These are phyloP conservation scores for Boletus smithii DNA, from an alignment of 1,284 basidiomycete species.

Conservation along the genomic window DNA sequence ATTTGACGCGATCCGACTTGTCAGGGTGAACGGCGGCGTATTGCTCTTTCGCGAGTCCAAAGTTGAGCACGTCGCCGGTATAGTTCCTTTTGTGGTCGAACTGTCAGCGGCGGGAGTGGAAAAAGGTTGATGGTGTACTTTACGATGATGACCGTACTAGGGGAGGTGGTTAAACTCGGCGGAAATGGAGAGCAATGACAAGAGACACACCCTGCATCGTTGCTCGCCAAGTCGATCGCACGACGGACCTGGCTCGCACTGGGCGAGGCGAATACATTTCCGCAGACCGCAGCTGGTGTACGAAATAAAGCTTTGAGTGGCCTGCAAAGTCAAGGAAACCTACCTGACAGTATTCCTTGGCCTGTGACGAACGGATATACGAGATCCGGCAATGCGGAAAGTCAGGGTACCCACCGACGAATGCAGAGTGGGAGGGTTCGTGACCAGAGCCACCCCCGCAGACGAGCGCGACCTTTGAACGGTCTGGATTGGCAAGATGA, in stretches of 20 bases:
- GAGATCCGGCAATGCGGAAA: background rate
- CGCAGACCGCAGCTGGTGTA: conserved; percentile 75
- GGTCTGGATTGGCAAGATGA: conserved; percentile 53
- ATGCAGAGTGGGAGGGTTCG: conserved; percentile 84
- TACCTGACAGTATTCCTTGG: conserved; percentile 74
- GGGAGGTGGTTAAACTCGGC: conserved; percentile 4
- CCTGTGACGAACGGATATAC: conserved; percentile 40
- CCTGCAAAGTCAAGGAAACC: conserved; percentile 9
- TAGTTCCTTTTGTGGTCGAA: conserved; percentile 56
- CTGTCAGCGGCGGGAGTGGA: conserved; percentile 9
- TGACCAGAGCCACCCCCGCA: conserved; percentile 92
- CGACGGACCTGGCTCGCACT: conserved; percentile 79
- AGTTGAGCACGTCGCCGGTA: conserved; percentile 89
- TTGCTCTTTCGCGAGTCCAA: conserved; percentile 89
- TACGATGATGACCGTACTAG: conserved; percentile 77
- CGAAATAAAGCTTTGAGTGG: background rate
- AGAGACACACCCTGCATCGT: conserved; percentile 67
- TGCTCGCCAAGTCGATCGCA: conserved; percentile 76
- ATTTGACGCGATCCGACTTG: conserved; percentile 66
- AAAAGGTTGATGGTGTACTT: conserved; percentile 51
- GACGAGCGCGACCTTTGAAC: conserved; percentile 73
- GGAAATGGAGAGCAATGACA: background rate
- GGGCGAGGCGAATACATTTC: conserved; percentile 86
- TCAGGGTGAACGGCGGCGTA: conserved; percentile 69
- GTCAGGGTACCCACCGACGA: conserved; percentile 53